phyloP scores from a whole-genome alignment of 2,329 filamentous ascomycete genomes.

The Claviceps cyperi region DNA sequence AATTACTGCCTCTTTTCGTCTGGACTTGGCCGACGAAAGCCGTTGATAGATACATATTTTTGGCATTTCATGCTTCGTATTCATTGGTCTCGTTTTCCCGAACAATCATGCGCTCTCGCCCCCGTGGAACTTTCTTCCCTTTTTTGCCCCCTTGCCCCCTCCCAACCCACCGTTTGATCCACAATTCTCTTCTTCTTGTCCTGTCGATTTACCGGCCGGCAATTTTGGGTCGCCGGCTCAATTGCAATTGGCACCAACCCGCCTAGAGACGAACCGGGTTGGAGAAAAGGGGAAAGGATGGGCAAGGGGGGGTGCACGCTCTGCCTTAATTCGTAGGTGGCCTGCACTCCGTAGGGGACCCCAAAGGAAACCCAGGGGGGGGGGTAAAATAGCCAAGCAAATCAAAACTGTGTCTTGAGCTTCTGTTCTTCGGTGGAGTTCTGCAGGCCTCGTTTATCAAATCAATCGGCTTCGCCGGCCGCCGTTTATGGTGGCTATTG shows the following conservation, averaged over 20 bases:
- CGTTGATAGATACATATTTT: too few species aligned
- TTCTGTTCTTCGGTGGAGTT: too few species aligned
- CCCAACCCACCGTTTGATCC: background rate
- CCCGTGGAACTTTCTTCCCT: background rate
- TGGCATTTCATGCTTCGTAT: background rate
- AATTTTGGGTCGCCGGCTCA: background rate
- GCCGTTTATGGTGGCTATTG: too few species aligned
- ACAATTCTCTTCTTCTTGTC: background rate
- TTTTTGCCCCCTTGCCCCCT: background rate
- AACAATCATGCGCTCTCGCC: background rate
- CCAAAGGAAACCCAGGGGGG: background rate
- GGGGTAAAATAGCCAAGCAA: background rate
- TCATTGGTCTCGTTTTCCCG: background rate
- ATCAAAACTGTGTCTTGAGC: too few species aligned
- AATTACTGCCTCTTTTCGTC: background rate
- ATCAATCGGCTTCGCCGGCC: too few species aligned
- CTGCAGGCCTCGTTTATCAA: too few species aligned
- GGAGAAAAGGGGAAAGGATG: background rate
- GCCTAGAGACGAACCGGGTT: background rate
- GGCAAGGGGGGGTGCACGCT: background rate
- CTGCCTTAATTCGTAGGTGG: background rate
- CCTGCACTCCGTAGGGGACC: background rate
- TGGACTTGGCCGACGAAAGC: background rate
- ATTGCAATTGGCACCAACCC: background rate
- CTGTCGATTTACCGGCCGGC: background rate